phyloP scores from a whole-genome alignment of 2,329 filamentous ascomycete species.

The Paraphoma sp. region DNA sequence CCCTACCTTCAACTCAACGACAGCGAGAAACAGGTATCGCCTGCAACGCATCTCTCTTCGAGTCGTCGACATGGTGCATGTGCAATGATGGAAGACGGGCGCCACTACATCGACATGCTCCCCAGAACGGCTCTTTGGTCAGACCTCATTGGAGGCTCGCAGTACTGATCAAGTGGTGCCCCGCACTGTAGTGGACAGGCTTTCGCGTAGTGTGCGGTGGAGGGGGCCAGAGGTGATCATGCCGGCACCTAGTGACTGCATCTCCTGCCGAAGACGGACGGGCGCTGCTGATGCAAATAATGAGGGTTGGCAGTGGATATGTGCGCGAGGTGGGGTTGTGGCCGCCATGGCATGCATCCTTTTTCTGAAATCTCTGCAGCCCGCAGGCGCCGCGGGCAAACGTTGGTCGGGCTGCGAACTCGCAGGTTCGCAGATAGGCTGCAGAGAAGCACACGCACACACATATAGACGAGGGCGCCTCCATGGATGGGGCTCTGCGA shows the following conservation, averaged over 20 bases:
- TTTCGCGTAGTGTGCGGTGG: conserved; percentile 6
- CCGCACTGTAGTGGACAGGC: conserved; percentile 15
- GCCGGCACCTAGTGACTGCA: conserved; percentile 27
- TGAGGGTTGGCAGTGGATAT: conserved; percentile 20
- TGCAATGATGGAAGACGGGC: conserved; percentile 15
- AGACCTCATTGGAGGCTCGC: conserved; percentile 8
- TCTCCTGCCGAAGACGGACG: conserved; percentile 27
- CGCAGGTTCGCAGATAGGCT: conserved; percentile 23
- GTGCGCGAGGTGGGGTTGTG: conserved; percentile 31
- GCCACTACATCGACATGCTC: conserved; percentile 17
- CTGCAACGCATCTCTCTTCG: neutral
- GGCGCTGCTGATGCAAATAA: conserved; percentile 6
- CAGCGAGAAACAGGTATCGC: neutral
- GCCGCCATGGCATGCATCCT: conserved; percentile 28
- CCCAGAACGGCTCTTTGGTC: conserved; percentile 1
- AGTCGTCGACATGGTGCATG: conserved; percentile 8
- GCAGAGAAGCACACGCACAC: conserved; percentile 2
- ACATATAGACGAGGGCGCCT: neutral
- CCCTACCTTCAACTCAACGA: neutral
- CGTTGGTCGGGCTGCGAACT: conserved; percentile 24
- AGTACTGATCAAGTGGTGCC: conserved; percentile 7
- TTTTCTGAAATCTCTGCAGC: conserved; percentile 28
- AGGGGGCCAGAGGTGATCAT: conserved; percentile 26
- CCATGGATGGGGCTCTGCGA: conserved; percentile 7
- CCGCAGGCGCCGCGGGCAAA: conserved; percentile 3